phyloP scores from a whole-genome alignment of 1,284 basidiomycete genomes.

The Tylopilus sp. region DNA sequence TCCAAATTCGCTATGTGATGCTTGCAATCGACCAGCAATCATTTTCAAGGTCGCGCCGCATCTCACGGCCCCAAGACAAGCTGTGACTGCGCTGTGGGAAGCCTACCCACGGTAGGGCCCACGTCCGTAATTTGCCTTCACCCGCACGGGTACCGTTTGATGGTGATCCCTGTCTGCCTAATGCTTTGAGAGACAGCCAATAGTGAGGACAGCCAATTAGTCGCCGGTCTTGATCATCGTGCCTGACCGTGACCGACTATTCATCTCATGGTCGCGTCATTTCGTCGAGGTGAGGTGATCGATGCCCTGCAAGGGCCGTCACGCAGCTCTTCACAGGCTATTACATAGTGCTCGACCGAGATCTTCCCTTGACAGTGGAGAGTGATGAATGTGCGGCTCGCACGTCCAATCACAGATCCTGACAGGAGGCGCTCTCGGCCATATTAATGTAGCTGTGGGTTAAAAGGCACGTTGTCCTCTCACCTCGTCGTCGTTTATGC shows the following conservation, averaged over 20 bases:
- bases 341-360: not conserved
- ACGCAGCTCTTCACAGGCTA: not conserved
- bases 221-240: not conserved
- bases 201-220: not conserved
- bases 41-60: not conserved
- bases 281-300: conserved; percentile 2
- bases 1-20: not conserved
- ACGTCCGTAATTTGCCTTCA: not conserved
- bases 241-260: not conserved
- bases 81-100: not conserved
- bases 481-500: conserved; percentile 1
- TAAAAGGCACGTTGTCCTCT: conserved; percentile 16
- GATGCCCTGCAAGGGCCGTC: not conserved
- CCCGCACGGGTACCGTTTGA: not conserved
- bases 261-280: not conserved
- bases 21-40: not conserved
- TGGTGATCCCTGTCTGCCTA: not conserved
- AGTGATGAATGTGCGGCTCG: conserved; percentile 23
- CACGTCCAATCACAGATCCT: conserved; percentile 15
- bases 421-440: conserved; percentile 7
- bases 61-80: not conserved
- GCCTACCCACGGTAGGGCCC: not conserved
- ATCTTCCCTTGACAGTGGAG: conserved; percentile 4
- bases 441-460: not conserved
- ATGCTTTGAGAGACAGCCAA: not conserved